These are phyloP conservation scores for Leishmania lainsoni DNA, from an alignment of 208 protist species.

Conservation along the genomic window DNA sequence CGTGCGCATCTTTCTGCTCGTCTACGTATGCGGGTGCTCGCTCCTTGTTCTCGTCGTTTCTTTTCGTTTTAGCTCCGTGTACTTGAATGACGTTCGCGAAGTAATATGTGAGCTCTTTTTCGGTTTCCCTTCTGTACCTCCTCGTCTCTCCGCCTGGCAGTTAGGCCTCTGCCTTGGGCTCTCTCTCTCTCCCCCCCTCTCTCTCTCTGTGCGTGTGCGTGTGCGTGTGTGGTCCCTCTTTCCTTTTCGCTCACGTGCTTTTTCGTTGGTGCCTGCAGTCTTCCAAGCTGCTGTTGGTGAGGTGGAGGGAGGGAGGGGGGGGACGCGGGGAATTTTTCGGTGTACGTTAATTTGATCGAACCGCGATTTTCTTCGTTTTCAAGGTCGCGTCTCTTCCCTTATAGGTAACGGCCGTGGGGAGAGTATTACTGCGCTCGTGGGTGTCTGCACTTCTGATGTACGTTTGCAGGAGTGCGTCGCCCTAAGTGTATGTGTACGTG, in stretches of 20 bases:
- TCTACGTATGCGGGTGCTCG: background rate
- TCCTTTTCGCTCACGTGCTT: background rate
- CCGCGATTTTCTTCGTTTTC: background rate
- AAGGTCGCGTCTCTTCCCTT: background rate
- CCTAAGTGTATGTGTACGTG: background rate
- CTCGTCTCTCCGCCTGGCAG: background rate
- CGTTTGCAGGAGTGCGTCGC: background rate
- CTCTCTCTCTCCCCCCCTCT: background rate
- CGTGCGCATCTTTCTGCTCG: background rate
- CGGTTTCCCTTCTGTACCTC: background rate
- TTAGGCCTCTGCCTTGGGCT: background rate
- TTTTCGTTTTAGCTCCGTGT: background rate
- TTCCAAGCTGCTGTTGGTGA: background rate
- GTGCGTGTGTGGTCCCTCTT: background rate
- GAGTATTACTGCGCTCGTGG: background rate
- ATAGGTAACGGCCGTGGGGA: background rate
- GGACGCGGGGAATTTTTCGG: background rate
- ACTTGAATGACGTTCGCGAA: background rate
- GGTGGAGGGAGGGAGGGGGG: too few species aligned
- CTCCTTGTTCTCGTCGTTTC: background rate
- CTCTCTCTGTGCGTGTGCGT: background rate
- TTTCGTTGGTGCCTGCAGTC: background rate
- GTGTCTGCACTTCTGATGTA: background rate
- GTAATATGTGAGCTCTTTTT: background rate
- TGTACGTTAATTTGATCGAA: background rate